Evolutionary conservation across 2,329 filamentous ascomycete species (phyloP).

Genomic region (Aspergillus spinulosporus): DNA sequence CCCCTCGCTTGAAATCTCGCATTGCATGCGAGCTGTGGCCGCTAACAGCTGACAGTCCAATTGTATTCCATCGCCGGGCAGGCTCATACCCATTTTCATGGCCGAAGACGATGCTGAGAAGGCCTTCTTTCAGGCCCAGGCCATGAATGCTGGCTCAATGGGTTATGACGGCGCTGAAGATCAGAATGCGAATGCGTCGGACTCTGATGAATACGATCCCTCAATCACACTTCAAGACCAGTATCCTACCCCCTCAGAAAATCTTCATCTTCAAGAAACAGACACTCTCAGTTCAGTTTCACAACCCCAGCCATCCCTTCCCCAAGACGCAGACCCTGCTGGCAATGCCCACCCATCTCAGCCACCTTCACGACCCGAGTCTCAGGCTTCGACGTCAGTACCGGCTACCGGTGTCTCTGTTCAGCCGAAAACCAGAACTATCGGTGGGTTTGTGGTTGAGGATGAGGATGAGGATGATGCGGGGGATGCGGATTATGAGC

Average conservation of each 20-base stretch:
- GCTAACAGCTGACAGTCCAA: conserved; percentile 10
- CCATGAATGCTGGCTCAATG: conserved; percentile 42
- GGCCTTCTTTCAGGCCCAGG: conserved; percentile 54
- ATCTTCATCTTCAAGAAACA: conserved; percentile 35
- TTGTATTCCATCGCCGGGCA: conserved; percentile 12
- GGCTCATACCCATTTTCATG: conserved; percentile 39
- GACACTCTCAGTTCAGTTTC: conserved; percentile 26
- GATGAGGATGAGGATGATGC: conserved; percentile 60
- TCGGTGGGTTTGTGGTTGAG: conserved; percentile 64
- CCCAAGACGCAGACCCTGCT: conserved; percentile 32
- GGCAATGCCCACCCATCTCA: conserved; percentile 33
- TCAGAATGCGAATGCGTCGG: conserved; percentile 55
- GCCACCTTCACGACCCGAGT: conserved; percentile 37
- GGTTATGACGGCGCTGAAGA: conserved; percentile 50
- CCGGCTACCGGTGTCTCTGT: conserved; percentile 34
- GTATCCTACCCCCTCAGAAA: conserved; percentile 36
- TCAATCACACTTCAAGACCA: conserved; percentile 50
- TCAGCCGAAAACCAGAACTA: conserved; percentile 52
- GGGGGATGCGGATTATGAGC: conserved; percentile 55
- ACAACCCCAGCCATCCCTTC: conserved; percentile 24
- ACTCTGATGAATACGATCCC: conserved; percentile 58
- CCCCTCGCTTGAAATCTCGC: neutral
- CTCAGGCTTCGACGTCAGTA: conserved; percentile 35
- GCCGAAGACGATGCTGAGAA: conserved; percentile 56
- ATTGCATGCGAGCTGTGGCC: neutral